A percentile compares a stretch with the other conserved stretches of the same genome.
phyloP scores from a whole-genome alignment of 345 rosid genomes.

The Tarenaya hassleriana region DNA sequence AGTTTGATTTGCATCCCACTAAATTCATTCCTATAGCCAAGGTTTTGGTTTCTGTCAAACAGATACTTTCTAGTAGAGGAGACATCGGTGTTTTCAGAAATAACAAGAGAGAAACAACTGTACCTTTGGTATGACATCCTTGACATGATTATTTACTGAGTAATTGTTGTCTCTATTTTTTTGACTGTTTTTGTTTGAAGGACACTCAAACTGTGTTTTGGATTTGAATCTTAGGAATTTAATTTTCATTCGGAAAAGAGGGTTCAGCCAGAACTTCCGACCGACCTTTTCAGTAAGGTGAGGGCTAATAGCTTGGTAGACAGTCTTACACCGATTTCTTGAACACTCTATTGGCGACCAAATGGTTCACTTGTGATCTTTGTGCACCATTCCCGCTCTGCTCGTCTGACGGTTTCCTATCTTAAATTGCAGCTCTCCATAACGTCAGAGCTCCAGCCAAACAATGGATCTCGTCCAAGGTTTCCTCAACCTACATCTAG shows the following conservation, averaged over 20 bases:
- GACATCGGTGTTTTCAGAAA: slow-evolving; percentile 55
- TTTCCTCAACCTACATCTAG: slow-evolving; percentile 32
- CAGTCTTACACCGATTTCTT: not conserved
- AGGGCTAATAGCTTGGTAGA: slow-evolving; percentile 4
- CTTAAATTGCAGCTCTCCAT: slow-evolving; percentile 54
- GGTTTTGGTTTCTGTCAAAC: slow-evolving; percentile 16
- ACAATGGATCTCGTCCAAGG: slow-evolving; percentile 38
- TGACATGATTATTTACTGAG: slow-evolving; percentile 3
- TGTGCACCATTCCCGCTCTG: no score
- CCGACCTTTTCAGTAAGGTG: slow-evolving; percentile 88
- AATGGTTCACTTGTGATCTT: not conserved
- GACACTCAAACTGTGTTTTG: slow-evolving; percentile 10
- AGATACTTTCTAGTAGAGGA: slow-evolving; percentile 66
- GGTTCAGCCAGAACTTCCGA: slow-evolving; percentile 49
- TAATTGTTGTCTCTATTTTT: slow-evolving; percentile 4
- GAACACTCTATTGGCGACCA: not conserved
- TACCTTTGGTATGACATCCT: slow-evolving; percentile 49
- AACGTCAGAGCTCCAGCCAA: slow-evolving; percentile 48
- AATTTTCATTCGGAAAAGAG: slow-evolving; percentile 54
- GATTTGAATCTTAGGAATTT: slow-evolving; percentile 45
- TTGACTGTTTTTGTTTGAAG: not conserved
- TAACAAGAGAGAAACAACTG: slow-evolving; percentile 64
- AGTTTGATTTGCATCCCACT: not conserved
- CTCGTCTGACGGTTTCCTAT: not conserved
- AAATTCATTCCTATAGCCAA: not conserved